Conservation (phyloP, 2,329 filamentous ascomycete species). For the Alternaria burnsii region DNA sequence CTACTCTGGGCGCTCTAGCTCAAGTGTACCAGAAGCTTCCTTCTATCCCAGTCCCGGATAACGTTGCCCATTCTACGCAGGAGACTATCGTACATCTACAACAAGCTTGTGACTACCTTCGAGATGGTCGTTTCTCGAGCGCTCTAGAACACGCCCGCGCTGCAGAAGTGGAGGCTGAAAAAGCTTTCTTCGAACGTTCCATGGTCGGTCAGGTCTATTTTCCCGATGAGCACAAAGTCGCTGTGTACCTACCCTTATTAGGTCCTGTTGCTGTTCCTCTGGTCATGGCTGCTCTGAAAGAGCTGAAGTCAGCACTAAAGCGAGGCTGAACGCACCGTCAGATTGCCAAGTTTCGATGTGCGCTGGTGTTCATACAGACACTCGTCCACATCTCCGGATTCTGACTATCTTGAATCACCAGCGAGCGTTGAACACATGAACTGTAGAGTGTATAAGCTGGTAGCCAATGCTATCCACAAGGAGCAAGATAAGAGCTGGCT, state of each 20-base stretch:
- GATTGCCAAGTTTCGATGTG: background rate
- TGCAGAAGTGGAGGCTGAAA: slow-evolving; percentile 88
- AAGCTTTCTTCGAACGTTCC: slow-evolving; percentile 96
- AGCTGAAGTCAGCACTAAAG: slow-evolving; percentile 54
- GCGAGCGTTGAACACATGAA: background rate
- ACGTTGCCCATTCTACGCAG: slow-evolving; percentile 84
- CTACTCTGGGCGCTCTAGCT: slow-evolving; percentile 90
- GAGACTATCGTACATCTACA: slow-evolving; percentile 81
- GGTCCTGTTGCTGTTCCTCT: slow-evolving; percentile 92
- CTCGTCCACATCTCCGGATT: background rate
- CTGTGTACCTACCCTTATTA: slow-evolving; percentile 90
- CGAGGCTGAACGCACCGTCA: slow-evolving; percentile 21
- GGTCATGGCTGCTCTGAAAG: slow-evolving; percentile 82
- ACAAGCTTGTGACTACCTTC: slow-evolving; percentile 76
- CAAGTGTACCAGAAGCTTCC: slow-evolving; percentile 81
- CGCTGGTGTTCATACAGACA: background rate
- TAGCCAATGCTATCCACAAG: background rate
- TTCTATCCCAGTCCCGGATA: slow-evolving; percentile 88
- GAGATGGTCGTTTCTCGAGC: slow-evolving; percentile 65
- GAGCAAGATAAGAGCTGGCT: background rate
- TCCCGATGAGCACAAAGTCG: slow-evolving; percentile 97
- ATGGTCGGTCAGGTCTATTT: slow-evolving; percentile 99
- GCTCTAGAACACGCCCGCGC: slow-evolving; percentile 83
- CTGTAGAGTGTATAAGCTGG: background rate
- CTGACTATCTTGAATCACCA: background rate